Evolutionary conservation across 2,329 filamentous ascomycete genomes (phyloP).

Genomic region (Fusarium proliferatum): DNA sequence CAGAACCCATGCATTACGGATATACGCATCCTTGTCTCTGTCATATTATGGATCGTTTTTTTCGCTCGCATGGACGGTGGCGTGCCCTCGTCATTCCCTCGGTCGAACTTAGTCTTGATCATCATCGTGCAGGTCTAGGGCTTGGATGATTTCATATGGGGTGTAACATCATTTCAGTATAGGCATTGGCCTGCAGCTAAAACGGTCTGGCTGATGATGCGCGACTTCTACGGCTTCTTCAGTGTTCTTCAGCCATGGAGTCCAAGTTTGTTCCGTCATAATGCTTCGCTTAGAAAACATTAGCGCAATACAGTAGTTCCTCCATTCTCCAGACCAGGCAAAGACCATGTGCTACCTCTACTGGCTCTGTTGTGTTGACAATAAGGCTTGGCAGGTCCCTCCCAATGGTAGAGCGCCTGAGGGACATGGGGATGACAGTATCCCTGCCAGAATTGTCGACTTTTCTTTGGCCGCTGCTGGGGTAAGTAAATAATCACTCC

Average conservation of each 20-base stretch:
- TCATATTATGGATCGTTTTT: not conserved
- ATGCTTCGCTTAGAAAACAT: conserved; percentile 24
- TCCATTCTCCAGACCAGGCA: conserved; percentile 34
- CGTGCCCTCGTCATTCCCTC: not conserved
- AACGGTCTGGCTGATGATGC: not conserved
- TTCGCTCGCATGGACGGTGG: not conserved
- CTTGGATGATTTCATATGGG: conserved; percentile 4
- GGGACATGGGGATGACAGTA: conserved; percentile 28
- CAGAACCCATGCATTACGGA: conserved; percentile 1
- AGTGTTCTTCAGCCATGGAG: not conserved
- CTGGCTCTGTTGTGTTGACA: conserved; percentile 33
- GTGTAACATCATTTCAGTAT: not conserved
- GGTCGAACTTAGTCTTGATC: conserved; percentile 5
- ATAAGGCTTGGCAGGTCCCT: conserved; percentile 36
- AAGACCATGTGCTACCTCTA: conserved; percentile 39
- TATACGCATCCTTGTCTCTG: conserved; percentile 16
- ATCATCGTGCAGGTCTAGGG: conserved; percentile 17
- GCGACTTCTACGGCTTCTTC: not conserved
- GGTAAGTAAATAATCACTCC: not conserved
- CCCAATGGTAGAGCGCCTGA: conserved; percentile 18
- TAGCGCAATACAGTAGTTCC: conserved; percentile 9
- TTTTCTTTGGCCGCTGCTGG: not conserved
- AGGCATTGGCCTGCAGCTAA: not conserved
- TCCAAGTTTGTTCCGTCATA: conserved; percentile 25
- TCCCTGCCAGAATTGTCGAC: not conserved